Evolutionary conservation across 139 green algal species (phyloP), one percentile per base, ranked within the genome.

Genomic region (Chlamydomonas schloesseri): DNA sequence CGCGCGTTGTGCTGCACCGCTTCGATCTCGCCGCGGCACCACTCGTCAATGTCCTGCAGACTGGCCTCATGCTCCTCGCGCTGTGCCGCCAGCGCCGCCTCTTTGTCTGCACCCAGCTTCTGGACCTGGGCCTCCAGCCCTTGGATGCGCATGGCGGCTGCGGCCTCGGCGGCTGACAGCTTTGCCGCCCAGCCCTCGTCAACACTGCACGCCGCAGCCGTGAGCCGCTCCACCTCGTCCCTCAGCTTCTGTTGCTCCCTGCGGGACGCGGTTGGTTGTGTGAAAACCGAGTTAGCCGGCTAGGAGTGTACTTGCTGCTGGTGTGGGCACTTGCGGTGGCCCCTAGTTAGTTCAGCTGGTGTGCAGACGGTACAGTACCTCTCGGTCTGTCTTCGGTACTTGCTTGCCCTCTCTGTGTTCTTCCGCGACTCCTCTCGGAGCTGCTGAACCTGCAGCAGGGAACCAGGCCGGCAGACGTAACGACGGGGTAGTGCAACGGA

Each of bases 21-120:
- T 36, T 87, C 81, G 20, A 87, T 62, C 70, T 87, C 81, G 20
- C 69, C 81, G 6, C 69, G 81, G 81, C 81, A 87, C 69, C 68
- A 87, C 53, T 87, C 81, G 26, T 87, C 81, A 0, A 78, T 24
- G 53, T 87, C 81, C 81, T 71, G 53, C 31, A 79, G 55, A 29
- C 9, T 46, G 28, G 58, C 68, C 53, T 79, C 34, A 55, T 79
- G 69, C 42, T 87, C 81, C 24, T 31, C 6, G 34, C 29, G 37
- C 26, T 71, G 13, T 14, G 10, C 26, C 15, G 60, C 53, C n/a
- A 71, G 20, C 36, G 62, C 81, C 31, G 5, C 69, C 6, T 71
- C 81, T 67, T 85, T 67, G 18, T 76, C 3, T 9, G 36, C 47
- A 50, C 69, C 76, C 31, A 85, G 50, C 28, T 1, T 9, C 28